A percentile compares a stretch with the other conserved stretches of the same genome.
Evolutionary conservation across 306 rosid species (phyloP).

Genomic region (Herpetospermum pedunculosum): DNA sequence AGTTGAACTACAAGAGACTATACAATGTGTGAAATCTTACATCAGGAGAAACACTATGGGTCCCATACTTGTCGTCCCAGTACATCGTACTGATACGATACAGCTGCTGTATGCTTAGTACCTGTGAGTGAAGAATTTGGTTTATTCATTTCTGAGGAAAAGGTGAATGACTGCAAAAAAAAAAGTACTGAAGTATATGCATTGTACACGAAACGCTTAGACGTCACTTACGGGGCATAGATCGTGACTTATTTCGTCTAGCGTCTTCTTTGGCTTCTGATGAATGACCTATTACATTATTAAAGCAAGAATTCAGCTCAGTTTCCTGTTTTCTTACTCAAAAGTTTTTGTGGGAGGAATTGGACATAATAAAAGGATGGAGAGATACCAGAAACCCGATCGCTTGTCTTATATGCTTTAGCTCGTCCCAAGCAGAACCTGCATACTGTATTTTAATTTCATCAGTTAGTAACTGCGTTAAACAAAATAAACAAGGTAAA

Average conservation of each 20-base stretch:
- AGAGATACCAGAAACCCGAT: too few species aligned
- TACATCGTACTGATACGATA: conserved; percentile 98
- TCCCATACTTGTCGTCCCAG: conserved; percentile 98
- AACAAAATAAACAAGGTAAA: background rate
- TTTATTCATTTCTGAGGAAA: conserved; percentile 7
- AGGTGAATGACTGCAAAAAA: background rate
- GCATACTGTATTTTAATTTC: too few species aligned
- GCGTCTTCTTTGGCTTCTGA: conserved; percentile 88
- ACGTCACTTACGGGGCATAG: conserved; percentile 76
- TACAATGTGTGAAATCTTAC: conserved; percentile 33
- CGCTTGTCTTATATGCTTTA: too few species aligned
- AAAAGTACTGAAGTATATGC: background rate
- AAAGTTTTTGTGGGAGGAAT: too few species aligned
- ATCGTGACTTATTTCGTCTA: conserved; percentile 87
- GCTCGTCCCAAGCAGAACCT: too few species aligned
- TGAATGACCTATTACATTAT: conserved; percentile 70
- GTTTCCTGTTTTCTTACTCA: too few species aligned
- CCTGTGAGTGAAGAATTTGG: conserved; percentile 30
- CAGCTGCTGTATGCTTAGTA: conserved; percentile 90
- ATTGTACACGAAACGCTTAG: background rate
- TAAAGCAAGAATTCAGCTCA: background rate
- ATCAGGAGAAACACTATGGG: conserved; percentile 89
- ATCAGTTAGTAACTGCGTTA: background rate
- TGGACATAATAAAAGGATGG: too few species aligned
- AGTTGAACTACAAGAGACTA: background rate